phyloP scores from a whole-genome alignment of 805 yeast genomes.

The Saccharomyces mikatae region DNA sequence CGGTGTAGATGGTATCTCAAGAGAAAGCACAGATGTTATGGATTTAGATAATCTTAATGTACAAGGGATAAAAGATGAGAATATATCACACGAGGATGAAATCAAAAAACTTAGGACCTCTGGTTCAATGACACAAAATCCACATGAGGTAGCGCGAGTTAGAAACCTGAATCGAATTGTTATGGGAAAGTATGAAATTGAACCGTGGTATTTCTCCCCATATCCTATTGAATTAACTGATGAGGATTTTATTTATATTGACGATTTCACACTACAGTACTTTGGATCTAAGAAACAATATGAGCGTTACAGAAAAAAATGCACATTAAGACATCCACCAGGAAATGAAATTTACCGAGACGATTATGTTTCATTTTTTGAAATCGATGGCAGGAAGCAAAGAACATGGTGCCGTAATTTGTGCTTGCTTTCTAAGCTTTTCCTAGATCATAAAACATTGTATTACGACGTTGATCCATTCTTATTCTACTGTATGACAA shows the following conservation, averaged over 20 bases:
- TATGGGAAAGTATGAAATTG: conserved; percentile 85
- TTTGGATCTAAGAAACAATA: conserved; percentile 87
- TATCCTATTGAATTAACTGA: conserved; percentile 93
- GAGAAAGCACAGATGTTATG: conserved; percentile 49
- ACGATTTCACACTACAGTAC: conserved; percentile 83
- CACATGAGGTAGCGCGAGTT: conserved; percentile 80
- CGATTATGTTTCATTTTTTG: conserved; percentile 87
- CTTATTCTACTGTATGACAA: conserved; percentile 90
- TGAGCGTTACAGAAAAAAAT: conserved; percentile 81
- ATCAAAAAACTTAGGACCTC: conserved; percentile 83
- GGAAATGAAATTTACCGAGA: conserved; percentile 97
- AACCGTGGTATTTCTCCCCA: conserved; percentile 98
- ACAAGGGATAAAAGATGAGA: conserved; percentile 67
- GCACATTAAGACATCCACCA: conserved; percentile 91
- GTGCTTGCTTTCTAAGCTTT: conserved; percentile 81
- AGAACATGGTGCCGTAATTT: conserved; percentile 95
- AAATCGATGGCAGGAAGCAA: conserved; percentile 93
- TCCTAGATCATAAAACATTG: conserved; percentile 90
- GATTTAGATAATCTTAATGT: conserved; percentile 80
- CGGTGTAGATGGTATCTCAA: not conserved
- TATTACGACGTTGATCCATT: conserved; percentile 98
- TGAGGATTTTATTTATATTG: conserved; percentile 80
- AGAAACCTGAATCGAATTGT: conserved; percentile 72
- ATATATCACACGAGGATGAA: conserved; percentile 81
- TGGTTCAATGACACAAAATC: conserved; percentile 95